phyloP scores from a whole-genome alignment of 1,139 yeast species.

The Saccharomyces hybrid region DNA sequence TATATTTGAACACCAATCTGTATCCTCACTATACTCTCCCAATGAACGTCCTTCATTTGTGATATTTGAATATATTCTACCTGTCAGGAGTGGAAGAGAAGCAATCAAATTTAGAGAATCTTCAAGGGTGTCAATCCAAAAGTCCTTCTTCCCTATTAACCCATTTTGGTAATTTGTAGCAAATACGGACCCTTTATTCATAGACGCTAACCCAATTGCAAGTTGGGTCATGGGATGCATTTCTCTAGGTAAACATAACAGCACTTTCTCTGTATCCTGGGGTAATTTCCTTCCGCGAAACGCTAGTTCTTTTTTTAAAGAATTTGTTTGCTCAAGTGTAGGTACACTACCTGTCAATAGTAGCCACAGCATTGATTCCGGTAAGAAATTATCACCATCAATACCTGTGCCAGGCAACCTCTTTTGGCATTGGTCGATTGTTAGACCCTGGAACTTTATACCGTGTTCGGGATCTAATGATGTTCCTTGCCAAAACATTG shows the following conservation, averaged over 20 bases:
- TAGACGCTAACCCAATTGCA: conserved; percentile 85
- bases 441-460: conserved; percentile 47
- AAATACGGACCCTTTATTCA: conserved; percentile 83
- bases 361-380: conserved; percentile 91
- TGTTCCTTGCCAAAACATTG: conserved; percentile 50
- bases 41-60: conserved; percentile 75
- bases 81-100: conserved; percentile 85
- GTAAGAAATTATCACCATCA: conserved; percentile 45
- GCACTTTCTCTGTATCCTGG: conserved; percentile 72
- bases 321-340: conserved; percentile 63
- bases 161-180: conserved; percentile 89
- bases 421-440: conserved; percentile 45
- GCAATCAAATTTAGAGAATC: conserved; percentile 86
- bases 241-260: conserved; percentile 75
- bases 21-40: conserved; percentile 56
- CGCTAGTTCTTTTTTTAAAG: conserved; percentile 74
- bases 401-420: conserved; percentile 33
- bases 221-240: conserved; percentile 98
- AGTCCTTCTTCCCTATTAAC: conserved; percentile 65
- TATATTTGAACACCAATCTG: conserved; percentile 87
- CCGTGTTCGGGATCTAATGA: conserved; percentile 47
- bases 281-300: conserved; percentile 73
- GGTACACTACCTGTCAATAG: conserved; percentile 88
- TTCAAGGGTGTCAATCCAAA: conserved; percentile 91
- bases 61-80: conserved; percentile 86